Conservation (phyloP, 805 yeast genomes). For the Scheffersomyces stipitis region DNA sequence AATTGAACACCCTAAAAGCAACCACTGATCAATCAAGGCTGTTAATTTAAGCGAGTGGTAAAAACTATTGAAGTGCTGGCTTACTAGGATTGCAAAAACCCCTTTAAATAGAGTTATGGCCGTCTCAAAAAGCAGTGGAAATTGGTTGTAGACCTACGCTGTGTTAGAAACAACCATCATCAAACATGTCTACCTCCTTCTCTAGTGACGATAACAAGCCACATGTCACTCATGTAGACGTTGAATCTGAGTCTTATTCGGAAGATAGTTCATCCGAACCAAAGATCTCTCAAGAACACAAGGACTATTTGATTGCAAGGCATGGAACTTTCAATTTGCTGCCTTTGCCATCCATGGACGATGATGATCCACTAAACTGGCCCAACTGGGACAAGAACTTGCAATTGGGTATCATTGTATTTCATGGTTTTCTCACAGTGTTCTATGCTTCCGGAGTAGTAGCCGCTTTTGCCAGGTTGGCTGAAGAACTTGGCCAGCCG, state of each 20-base stretch:
- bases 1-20: too few relatives aligned
- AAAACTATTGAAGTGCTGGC: too few relatives aligned
- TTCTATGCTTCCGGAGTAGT: background rate
- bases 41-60: too few relatives aligned
- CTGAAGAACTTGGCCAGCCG: background rate
- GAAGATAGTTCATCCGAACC: background rate
- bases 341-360: background rate
- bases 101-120: too few relatives aligned
- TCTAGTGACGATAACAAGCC: background rate
- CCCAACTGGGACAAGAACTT: slow-evolving; percentile 4
- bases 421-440: background rate
- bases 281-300: slow-evolving; percentile 6
- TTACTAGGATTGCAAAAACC: too few relatives aligned
- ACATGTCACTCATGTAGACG: background rate
- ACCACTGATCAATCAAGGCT: too few relatives aligned
- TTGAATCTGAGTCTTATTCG: background rate
- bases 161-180: too few relatives aligned
- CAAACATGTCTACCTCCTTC: background rate
- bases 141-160: too few relatives aligned
- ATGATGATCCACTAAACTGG: slow-evolving; percentile 17
- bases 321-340: slow-evolving; percentile 9
- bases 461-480: background rate
- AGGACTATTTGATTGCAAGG: slow-evolving; percentile 8
- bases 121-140: too few relatives aligned
- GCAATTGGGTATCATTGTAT: background rate